A percentile compares a stretch with the other conserved stretches of the same genome.
phyloP scores from a whole-genome alignment of 345 rosid genomes.

The Arabis alpina region DNA sequence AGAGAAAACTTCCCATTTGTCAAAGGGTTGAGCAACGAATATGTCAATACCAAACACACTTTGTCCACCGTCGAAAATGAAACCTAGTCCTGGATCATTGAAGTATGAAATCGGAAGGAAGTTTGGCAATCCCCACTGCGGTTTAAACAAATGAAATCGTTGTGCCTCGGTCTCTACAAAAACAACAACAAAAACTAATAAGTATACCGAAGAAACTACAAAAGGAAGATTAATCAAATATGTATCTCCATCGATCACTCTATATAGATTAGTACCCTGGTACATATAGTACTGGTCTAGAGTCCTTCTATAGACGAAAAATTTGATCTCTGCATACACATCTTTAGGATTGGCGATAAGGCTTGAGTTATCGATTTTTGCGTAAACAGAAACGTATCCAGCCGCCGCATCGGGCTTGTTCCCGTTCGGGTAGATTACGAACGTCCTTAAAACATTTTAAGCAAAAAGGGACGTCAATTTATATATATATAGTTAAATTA shows the following conservation, averaged over 20 bases:
- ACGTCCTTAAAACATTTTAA: too few species aligned
- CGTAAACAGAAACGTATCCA: conserved; percentile 2
- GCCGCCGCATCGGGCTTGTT: not conserved
- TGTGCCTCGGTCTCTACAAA: conserved; percentile 15
- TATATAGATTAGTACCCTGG: not conserved
- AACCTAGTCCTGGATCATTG: not conserved
- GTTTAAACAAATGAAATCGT: conserved; percentile 12
- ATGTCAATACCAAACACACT: conserved; percentile 36
- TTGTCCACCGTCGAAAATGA: conserved; percentile 23
- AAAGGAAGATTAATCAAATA: not conserved
- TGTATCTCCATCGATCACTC: not conserved
- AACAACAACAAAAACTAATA: not conserved
- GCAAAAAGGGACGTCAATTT: too few species aligned
- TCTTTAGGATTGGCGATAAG: not conserved
- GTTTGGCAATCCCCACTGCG: not conserved
- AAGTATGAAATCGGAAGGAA: conserved; percentile 19
- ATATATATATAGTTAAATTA: too few species aligned
- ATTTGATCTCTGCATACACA: conserved; percentile 21
- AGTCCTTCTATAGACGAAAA: not conserved
- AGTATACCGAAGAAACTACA: not conserved
- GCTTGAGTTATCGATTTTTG: conserved; percentile 6
- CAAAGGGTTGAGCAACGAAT: conserved; percentile 9
- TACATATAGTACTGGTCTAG: not conserved
- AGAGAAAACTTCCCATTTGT: conserved; percentile 26
- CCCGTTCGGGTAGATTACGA: conserved; percentile 4